Evolutionary conservation across 176 grass and related monocot species (phyloP), one percentile per base, ranked within the genome.

Genomic region (Aegilops umbellulata): DNA sequence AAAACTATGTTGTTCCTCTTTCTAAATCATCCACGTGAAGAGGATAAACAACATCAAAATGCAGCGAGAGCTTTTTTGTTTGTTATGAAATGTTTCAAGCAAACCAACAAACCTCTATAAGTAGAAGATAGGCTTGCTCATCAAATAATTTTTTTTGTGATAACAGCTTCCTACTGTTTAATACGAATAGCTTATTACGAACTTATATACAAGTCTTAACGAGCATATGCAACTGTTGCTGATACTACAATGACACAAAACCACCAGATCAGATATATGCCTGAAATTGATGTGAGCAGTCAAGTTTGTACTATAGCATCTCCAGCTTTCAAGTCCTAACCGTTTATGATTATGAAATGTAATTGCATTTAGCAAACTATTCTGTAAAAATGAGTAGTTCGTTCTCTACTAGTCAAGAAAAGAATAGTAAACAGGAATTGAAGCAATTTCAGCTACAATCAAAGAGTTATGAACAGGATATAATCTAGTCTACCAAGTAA

Each of bases 101-200:
- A 5, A 81, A 80, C 25, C 55, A 81, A 85, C 22, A 17, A 57
- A 74, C 4, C 31, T 81, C 67, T 60, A 66, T 44, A 60, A 10
- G 58, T 83, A 65, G 10, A 81, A 46, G 47, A 69, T 11, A 49
- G 26, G 10, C 31, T 55, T 78, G 14, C 31, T 74, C 66, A 26
- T 7, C 17, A 87, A 67, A 87, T 8, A 83, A 6, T 83, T 60
- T 87, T 34, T 34, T 12, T 76, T 66, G 38, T 84, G 69, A 75
- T 49, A 65, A 11, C n/a, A 78, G n/a, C 82, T 65, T 10, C 30
- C 44, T 85, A 55, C 44, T 85, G 46, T 76, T 29, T 3, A 65
- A 84, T 84, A 65, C 2, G 4, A 51, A 77, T 66, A 66, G 22
- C 73, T 77, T 75, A 76, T 65, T 23, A 84, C 44, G 64, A 86